phyloP scores from a whole-genome alignment of 1,284 basidiomycete species.

The Moniliella sp. region DNA sequence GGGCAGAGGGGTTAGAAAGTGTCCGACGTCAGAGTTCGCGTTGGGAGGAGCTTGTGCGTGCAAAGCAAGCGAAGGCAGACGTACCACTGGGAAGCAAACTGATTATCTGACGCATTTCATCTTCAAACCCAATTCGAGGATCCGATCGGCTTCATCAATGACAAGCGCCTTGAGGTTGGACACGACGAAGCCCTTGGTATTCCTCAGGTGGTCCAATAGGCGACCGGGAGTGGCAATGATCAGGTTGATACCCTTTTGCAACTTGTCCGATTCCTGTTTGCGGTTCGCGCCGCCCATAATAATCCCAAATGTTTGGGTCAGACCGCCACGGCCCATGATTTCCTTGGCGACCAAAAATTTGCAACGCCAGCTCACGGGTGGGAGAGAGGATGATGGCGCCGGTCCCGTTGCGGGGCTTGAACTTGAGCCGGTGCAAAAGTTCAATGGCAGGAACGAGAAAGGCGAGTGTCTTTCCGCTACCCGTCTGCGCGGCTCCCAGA shows the following conservation, averaged over 20 bases:
- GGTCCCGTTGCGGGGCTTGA: constrained; percentile 92
- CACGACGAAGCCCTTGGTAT: constrained; percentile 86
- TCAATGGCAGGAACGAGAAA: constrained; percentile 88
- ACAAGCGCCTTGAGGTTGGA: constrained; percentile 81
- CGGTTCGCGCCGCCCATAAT: constrained; percentile 82
- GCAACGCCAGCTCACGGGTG: constrained; percentile 83
- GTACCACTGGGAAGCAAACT: constrained; percentile 44
- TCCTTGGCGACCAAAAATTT: constrained; percentile 97
- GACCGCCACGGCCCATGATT: constrained; percentile 47
- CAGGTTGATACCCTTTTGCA: constrained; percentile 84
- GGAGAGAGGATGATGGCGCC: constrained; percentile 88
- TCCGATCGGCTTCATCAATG: constrained; percentile 94
- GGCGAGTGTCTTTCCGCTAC: constrained; percentile 91
- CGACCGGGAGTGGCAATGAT: constrained; percentile 70
- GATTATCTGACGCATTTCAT: constrained; percentile 96
- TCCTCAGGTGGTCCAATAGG: constrained; percentile 64
- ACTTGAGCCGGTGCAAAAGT: constrained; percentile 71
- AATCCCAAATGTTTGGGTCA: constrained; percentile 72
- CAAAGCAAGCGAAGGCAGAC: too few relatives aligned
- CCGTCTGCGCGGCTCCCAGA: constrained; percentile 81
- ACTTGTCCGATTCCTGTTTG: constrained; percentile 81
- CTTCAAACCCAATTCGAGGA: constrained; percentile 95
- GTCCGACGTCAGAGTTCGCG: constrained; percentile 99
- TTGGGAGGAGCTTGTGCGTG: too few relatives aligned
- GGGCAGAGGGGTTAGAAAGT: constrained; percentile 63